phyloP scores from a whole-genome alignment of 1,139 yeast species.

The Hemisphaericaspora lyxosophila region DNA sequence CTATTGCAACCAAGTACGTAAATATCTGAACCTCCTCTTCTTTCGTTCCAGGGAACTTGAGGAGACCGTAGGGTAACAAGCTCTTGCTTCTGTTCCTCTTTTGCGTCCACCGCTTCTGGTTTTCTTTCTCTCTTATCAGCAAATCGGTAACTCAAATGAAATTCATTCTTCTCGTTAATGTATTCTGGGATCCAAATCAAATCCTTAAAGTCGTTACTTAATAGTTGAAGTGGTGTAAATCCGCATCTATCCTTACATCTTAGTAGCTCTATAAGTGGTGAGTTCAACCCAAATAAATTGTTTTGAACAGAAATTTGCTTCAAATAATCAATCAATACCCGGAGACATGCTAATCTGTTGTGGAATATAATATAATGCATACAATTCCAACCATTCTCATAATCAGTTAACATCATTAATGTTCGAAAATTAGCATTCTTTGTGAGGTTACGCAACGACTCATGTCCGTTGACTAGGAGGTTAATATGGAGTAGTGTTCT shows the following conservation, averaged over 20 bases:
- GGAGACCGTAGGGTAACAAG: slow-evolving; percentile 12
- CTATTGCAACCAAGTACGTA: slow-evolving; percentile 67
- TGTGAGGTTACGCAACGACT: slow-evolving; percentile 46
- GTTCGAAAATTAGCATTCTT: slow-evolving; percentile 41
- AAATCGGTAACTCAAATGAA: slow-evolving; percentile 25
- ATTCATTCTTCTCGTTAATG: slow-evolving; percentile 33
- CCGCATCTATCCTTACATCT: slow-evolving; percentile 68
- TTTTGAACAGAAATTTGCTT: slow-evolving; percentile 17
- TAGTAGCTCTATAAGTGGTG: slow-evolving; percentile 37
- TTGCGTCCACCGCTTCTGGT: slow-evolving; percentile 4
- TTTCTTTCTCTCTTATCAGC: slow-evolving; percentile 9
- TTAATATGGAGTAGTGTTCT: slow-evolving; percentile 64
- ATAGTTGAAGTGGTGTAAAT: slow-evolving; percentile 60
- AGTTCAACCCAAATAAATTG: slow-evolving; percentile 20
- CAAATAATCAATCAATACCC: slow-evolving; percentile 42
- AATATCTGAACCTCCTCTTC: slow-evolving; percentile 59
- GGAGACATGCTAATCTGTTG: slow-evolving; percentile 60
- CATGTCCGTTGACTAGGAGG: slow-evolving; percentile 51
- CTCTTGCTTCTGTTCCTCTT: slow-evolving; percentile 7
- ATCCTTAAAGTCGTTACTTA: slow-evolving; percentile 43
- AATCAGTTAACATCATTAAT: slow-evolving; percentile 51
- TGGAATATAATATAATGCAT: slow-evolving; percentile 66
- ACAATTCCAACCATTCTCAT: slow-evolving; percentile 83
- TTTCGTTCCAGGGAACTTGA: slow-evolving; percentile 32
- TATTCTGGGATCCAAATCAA: slow-evolving; percentile 47